phyloP scores from a whole-genome alignment of 305 asterid species.

The Fraxinus latifolia region DNA sequence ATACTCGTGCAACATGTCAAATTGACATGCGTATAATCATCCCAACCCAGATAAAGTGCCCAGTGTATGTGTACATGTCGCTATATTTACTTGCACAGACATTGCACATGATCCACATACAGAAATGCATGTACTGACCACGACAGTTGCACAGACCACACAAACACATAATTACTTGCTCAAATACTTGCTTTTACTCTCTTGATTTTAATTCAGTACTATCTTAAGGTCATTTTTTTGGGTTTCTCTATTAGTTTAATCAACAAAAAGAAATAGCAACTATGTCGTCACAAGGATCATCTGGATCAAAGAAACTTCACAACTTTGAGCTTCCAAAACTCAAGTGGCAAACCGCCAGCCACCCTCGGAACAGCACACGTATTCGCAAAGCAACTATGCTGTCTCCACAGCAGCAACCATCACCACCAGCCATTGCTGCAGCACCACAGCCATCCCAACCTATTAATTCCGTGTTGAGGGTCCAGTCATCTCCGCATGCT shows the following conservation, averaged over 20 bases:
- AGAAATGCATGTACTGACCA: background rate
- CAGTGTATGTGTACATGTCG: background rate
- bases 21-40: background rate
- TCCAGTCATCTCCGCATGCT: background rate
- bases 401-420: background rate
- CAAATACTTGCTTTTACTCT: background rate
- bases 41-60: background rate
- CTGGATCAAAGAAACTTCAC: background rate
- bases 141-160: background rate
- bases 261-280: background rate
- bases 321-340: background rate
- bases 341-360: background rate
- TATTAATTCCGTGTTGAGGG: background rate
- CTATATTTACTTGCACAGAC: background rate
- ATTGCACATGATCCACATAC: background rate
- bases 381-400: background rate
- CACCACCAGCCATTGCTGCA: background rate
- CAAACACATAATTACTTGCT: background rate
- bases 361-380: background rate
- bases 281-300: background rate
- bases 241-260: background rate
- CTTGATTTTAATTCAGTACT: background rate
- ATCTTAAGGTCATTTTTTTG: background rate
- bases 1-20: background rate
- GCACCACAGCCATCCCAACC: background rate